These are phyloP conservation scores for Omphalotus olearius DNA, from an alignment of 1,284 basidiomycete genomes.

Conservation along the genomic window DNA sequence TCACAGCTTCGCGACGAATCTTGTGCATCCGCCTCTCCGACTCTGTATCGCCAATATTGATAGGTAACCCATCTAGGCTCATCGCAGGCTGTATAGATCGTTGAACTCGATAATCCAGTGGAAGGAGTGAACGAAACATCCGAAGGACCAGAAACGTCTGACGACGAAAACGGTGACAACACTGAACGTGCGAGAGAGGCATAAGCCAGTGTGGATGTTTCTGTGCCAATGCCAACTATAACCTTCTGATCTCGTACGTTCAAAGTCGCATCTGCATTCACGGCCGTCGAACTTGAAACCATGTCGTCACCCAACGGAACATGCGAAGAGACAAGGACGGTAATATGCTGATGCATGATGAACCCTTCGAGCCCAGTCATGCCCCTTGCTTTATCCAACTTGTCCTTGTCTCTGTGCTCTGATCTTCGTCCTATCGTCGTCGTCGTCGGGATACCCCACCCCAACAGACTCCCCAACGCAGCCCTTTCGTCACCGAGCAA, in stretches of 20 bases:
- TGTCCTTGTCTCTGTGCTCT: not conserved
- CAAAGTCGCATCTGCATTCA: too few species aligned
- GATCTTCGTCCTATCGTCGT: slow-evolving; percentile 18
- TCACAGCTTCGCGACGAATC: too few species aligned
- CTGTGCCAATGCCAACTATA: not conserved
- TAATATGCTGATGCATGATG: slow-evolving; percentile 54
- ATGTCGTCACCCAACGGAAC: slow-evolving; percentile 23
- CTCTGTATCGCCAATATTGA: slow-evolving; percentile 34
- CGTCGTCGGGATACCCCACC: slow-evolving; percentile 49
- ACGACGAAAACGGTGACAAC: not conserved
- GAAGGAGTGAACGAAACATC: not conserved
- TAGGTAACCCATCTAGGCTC: slow-evolving; percentile 45
- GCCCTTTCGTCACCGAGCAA: slow-evolving; percentile 46
- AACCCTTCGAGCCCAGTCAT: slow-evolving; percentile 54
- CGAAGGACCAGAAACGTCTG: too few species aligned
- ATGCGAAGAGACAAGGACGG: slow-evolving; percentile 48
- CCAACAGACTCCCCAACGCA: slow-evolving; percentile 47
- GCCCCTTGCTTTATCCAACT: slow-evolving; percentile 27
- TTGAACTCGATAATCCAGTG: not conserved
- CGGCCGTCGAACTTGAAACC: too few species aligned
- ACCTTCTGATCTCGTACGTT: not conserved
- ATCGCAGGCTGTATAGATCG: slow-evolving; percentile 25
- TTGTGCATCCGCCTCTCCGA: not conserved
- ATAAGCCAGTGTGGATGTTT: not conserved
- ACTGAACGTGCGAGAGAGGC: not conserved